phyloP scores from a whole-genome alignment of 2,329 filamentous ascomycete species.

The Immersiporthe knoxdaviesiana region DNA sequence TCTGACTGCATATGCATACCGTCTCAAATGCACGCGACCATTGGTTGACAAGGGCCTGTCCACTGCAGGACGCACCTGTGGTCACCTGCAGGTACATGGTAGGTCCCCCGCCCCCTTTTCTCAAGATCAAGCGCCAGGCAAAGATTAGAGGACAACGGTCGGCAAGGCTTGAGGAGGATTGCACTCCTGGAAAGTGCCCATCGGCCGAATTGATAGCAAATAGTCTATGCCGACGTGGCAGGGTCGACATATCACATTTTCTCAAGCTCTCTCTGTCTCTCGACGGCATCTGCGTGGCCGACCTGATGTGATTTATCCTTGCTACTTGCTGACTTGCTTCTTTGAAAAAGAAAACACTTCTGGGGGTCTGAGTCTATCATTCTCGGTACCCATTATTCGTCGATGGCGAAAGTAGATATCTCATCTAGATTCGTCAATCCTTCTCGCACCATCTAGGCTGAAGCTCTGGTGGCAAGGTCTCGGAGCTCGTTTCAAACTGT shows the following conservation, averaged over 20 bases:
- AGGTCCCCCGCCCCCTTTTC: too few relatives aligned
- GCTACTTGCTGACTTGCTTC: background rate
- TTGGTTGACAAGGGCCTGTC: background rate
- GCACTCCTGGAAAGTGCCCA: background rate
- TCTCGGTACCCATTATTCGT: background rate
- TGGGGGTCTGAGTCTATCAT: background rate
- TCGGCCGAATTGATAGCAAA: background rate
- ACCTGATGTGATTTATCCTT: background rate
- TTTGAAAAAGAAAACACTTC: background rate
- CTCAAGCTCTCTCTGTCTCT: background rate
- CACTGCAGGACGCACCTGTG: background rate
- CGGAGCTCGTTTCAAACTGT: background rate
- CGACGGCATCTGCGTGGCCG: background rate
- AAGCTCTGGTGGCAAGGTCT: background rate
- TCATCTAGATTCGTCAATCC: background rate
- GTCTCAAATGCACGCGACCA: background rate
- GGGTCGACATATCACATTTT: too few relatives aligned
- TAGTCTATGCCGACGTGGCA: background rate
- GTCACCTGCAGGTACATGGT: background rate
- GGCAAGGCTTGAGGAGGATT: background rate
- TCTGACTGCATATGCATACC: background rate
- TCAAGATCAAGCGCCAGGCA: background rate
- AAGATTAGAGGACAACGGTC: background rate
- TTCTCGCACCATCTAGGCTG: background rate
- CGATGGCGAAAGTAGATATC: background rate